Evolutionary conservation across 441 rosid species (phyloP), one percentile per base, ranked within the genome.

Genomic region (Euphorbia schlechtendalii): DNA sequence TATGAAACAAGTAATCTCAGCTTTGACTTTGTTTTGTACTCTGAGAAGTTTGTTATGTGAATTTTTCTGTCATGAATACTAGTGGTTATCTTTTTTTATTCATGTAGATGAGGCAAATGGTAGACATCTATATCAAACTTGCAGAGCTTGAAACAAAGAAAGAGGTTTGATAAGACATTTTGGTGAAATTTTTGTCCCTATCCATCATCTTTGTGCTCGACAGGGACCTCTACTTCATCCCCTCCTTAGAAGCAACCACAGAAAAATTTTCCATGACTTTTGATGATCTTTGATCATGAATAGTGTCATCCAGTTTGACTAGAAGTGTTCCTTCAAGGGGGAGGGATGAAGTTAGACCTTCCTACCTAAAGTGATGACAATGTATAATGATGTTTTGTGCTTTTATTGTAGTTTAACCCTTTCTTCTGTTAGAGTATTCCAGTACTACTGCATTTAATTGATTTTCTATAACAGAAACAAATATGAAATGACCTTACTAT

Each of bases 131-230:
- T 71, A 91, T 94, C 77, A 94, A 86, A 80, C 94, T 94, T 73
- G 99, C 99, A 46, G 98, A 94, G 74, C 88, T 91, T 68, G 99
- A 94, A 78, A 91, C 96, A 64, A 86, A 84, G 77, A 94, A 90
- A 86, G 98, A 94, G 99, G 99, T 94, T 68, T 38, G 83, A n/a
- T 70, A 30, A 61, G 54, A 59, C 52, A 38, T 71, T 43, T 43
- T 73, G 52, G 72, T 73, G 61, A 45, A 30, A 60, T 38, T 63
- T 38, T 36, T 68, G 34, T 59, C 24, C 3, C 45, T 66, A 17
- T 20, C 43, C 51, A 43, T 63, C 65, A 4, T 15, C n/a, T 13
- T 52, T 55, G 14, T 5, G 9, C 51, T 55, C 9, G 52, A 48
- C 52, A 48, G 21, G 52, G 52, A 48, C 18, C 52, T 46, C 51